phyloP scores from a whole-genome alignment of 495 filamentous ascomycete genomes.

The Xylona heveae region DNA sequence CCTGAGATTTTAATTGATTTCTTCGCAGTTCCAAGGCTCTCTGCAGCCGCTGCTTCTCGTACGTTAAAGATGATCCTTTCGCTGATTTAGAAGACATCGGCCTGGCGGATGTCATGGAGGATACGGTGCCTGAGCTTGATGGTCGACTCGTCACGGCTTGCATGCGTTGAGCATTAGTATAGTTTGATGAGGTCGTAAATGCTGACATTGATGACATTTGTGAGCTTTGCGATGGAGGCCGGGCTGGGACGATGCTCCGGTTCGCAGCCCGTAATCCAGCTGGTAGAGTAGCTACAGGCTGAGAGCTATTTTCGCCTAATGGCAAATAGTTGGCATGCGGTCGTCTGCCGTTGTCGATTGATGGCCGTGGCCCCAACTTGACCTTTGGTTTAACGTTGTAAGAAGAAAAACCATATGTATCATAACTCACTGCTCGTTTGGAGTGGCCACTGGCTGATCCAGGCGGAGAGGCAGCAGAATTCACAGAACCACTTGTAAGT shows the following conservation, averaged over 20 bases:
- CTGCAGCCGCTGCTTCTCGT: slow-evolving; percentile 80
- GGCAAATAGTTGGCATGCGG: too few species aligned
- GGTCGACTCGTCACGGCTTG: not conserved
- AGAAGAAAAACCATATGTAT: slow-evolving; percentile 12
- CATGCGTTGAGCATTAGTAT: too few species aligned
- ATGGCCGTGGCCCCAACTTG: slow-evolving; percentile 67
- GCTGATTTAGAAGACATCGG: slow-evolving; percentile 19
- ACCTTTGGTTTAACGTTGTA: slow-evolving; percentile 46
- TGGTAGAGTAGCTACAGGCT: slow-evolving; percentile 11
- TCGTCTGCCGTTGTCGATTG: slow-evolving; percentile 42
- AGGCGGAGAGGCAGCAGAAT: not conserved
- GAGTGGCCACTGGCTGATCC: slow-evolving; percentile 1
- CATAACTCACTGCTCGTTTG: slow-evolving; percentile 8
- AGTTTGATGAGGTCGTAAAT: too few species aligned
- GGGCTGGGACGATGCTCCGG: not conserved
- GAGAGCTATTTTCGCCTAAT: too few species aligned
- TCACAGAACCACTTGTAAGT: too few species aligned
- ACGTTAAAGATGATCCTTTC: slow-evolving; percentile 42
- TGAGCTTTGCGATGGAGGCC: slow-evolving; percentile 1
- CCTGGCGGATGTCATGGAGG: slow-evolving; percentile 18
- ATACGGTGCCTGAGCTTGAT: not conserved
- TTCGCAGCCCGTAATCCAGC: slow-evolving; percentile 10
- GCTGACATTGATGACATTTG: not conserved
- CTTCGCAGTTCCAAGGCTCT: slow-evolving; percentile 81
- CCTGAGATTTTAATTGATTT: slow-evolving; percentile 34